These are phyloP conservation scores for Brassica hybrid DNA, from an alignment of 441 rosid species.

Conservation along the genomic window DNA sequence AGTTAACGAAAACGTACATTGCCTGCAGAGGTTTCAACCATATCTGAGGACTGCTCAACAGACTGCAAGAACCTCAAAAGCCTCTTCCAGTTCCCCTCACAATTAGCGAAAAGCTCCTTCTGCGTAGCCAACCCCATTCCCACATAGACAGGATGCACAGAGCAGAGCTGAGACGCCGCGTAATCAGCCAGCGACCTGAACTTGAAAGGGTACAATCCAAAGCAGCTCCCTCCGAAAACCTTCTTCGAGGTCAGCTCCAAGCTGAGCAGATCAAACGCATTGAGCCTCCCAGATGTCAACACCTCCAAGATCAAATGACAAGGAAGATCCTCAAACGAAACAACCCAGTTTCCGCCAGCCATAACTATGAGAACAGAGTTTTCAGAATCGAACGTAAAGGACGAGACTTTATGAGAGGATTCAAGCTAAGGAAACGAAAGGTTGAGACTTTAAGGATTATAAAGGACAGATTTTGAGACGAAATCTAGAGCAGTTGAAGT, in stretches of 20 bases:
- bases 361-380: conserved; percentile 24
- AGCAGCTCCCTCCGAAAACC: conserved; percentile 70
- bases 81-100: conserved; percentile 87
- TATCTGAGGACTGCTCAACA: conserved; percentile 75
- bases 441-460: conserved; percentile 8
- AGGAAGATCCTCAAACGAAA: conserved; percentile 82
- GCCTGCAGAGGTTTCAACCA: conserved; percentile 88
- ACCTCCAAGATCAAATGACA: conserved; percentile 89
- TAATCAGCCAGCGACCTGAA: conserved; percentile 80
- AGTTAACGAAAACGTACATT: conserved; percentile 54
- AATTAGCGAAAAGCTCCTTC: conserved; percentile 72
- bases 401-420: conserved; percentile 12
- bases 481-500: conserved; percentile 77
- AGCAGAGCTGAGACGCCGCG: conserved; percentile 79
- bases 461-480: conserved; percentile 80
- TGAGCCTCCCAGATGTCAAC: conserved; percentile 69
- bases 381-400: conserved; percentile 23
- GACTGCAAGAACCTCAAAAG: conserved; percentile 87
- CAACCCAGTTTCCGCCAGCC: conserved; percentile 65
- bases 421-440: conserved; percentile 4
- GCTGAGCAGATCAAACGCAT: conserved; percentile 66
- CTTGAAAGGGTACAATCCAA: conserved; percentile 65
- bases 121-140: conserved; percentile 62
- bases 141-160: conserved; percentile 53
- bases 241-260: conserved; percentile 82